Conservation (phyloP, 495 filamentous ascomycete species). For the Recurvomyces mirabilis region DNA sequence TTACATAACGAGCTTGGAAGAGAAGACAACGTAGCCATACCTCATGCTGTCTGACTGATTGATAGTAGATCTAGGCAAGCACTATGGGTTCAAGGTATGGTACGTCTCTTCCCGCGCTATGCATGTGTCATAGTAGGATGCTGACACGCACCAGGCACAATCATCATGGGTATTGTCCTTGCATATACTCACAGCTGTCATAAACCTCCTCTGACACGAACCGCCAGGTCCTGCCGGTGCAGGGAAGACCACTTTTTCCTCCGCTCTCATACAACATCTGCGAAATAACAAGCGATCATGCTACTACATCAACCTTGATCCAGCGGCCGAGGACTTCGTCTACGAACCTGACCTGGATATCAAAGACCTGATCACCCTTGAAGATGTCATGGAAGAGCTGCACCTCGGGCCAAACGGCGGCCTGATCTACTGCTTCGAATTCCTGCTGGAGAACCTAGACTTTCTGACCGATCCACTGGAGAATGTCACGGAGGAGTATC, state of each 20-base stretch:
- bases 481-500: conserved; percentile 79
- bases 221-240: conserved; percentile 60
- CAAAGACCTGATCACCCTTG: conserved; percentile 86
- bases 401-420: conserved; percentile 88
- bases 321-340: conserved; percentile 83
- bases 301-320: conserved; percentile 97
- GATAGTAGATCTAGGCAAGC: background rate
- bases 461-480: conserved; percentile 84
- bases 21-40: too few species aligned
- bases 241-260: conserved; percentile 79
- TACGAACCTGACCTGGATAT: conserved; percentile 94
- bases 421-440: conserved; percentile 96
- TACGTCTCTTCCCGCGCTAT: too few species aligned
- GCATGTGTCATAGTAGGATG: too few species aligned
- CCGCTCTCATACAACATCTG: conserved; percentile 82
- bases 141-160: too few species aligned
- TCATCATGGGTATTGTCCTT: too few species aligned
- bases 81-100: conserved; percentile 6
- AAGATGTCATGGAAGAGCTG: conserved; percentile 98
- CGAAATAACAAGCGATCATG: conserved; percentile 77
- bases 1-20: background rate
- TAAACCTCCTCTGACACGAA: too few species aligned
- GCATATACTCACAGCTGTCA: too few species aligned
- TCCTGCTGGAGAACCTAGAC: conserved; percentile 78
- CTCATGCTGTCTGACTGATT: background rate